A percentile compares a stretch with the other conserved stretches of the same genome.
Conservation (phyloP, 1,139 yeast genomes). For the Chernovozyma aurita region DNA sequence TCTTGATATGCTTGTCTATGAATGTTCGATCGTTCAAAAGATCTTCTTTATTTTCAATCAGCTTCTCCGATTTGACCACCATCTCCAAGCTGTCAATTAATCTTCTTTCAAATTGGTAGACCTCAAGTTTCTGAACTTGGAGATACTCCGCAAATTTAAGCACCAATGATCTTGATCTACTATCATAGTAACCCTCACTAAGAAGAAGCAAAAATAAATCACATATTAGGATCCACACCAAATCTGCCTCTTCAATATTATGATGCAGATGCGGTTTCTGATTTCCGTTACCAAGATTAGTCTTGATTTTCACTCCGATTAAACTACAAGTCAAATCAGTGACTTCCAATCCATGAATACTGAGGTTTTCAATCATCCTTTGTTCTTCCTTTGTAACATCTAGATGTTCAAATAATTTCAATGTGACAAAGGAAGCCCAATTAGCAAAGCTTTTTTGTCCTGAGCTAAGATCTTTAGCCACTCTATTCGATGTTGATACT, state of each 20-base stretch:
- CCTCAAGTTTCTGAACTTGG: constrained; percentile 57
- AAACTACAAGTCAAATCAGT: constrained; percentile 56
- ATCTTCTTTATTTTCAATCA: constrained; percentile 57
- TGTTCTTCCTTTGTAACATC: constrained; percentile 70
- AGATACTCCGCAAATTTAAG: constrained; percentile 61
- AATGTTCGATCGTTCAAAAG: constrained; percentile 71
- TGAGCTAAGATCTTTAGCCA: constrained; percentile 57
- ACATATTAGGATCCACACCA: constrained; percentile 91
- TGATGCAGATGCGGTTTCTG: too few relatives aligned
- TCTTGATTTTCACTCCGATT: constrained; percentile 5
- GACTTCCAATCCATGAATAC: constrained; percentile 78
- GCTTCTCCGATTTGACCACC: constrained; percentile 57
- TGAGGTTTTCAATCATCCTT: constrained; percentile 80
- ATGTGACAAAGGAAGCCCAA: constrained; percentile 78
- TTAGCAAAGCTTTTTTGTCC: constrained; percentile 78
- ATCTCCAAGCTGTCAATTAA: constrained; percentile 87
- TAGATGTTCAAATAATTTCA: constrained; percentile 76
- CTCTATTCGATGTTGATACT: constrained; percentile 45
- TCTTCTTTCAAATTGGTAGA: constrained; percentile 84
- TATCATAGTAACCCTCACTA: constrained; percentile 83
- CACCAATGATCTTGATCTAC: constrained; percentile 78
- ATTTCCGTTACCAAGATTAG: constrained; percentile 1
- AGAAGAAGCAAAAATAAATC: constrained; percentile 78
- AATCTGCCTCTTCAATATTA: constrained; percentile 44
- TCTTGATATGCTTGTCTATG: constrained; percentile 64